Evolutionary conservation across 2,329 filamentous ascomycete genomes (phyloP), one percentile per base, ranked within the genome.

Genomic region (Fusarium burgessii): DNA sequence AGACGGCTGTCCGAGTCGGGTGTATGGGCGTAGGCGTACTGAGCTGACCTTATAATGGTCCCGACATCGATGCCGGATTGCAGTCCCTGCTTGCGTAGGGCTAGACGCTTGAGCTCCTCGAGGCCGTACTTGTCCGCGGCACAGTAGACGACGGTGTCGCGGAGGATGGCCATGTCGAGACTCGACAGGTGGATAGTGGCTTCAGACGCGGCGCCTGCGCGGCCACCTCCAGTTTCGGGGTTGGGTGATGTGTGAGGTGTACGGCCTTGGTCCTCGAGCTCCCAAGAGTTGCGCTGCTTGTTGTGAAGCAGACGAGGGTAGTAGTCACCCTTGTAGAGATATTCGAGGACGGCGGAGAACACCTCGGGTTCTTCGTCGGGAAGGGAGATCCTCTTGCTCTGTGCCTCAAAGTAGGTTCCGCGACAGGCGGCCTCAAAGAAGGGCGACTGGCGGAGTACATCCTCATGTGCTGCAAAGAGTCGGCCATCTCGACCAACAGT

Each of bases 241-340:
- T 87, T 85, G 81, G 89, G 86, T 78, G 86, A 85, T 72, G 83
- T 79, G 59, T 82, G 81, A 72, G 85, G 84, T 46, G 84, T 84
- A 40, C 70, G 71, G 63, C 67, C 74, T 47, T 77, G 74, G 81
- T 93, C 92, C 88, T 97, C 94, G 84, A 97, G 93, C 81, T 93
- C 90, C 93, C 93, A 97, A 84, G 91, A 92, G 86, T 93, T 91
- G 80, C 90, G 92, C 82, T 91, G 91, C 87, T 93, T 94, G 88
- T 93, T 93, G 82, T 94, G 93, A 76, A 97, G 80, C 84, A 98
- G 87, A 82, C 94, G 93, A 61, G 95, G 95, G 82, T 93, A 96
- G 85, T 97, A 97, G 87, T 97, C 94, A 74, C 93, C 94, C 86
- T 97, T 97, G 91, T 98, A 98, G 74, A 98, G 90, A 82, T 95